Percentiles rank a stretch among this genome's conserved stretches.
Conservation (phyloP, 768 basidiomycete species). For the Termitomyces sp. region DNA sequence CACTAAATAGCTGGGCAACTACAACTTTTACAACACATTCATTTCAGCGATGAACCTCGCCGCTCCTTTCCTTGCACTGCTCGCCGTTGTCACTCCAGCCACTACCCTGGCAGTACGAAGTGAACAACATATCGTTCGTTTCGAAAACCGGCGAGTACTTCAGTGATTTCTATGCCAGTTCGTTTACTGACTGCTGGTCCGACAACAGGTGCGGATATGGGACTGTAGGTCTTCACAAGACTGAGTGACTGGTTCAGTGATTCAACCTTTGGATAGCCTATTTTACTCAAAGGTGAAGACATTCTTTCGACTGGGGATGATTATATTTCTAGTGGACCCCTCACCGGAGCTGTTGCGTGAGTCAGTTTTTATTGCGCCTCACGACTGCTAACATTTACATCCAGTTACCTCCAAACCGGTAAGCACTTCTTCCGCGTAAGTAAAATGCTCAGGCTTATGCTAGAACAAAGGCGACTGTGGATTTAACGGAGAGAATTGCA, state of each 20-base stretch:
- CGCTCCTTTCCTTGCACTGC: constrained; percentile 14
- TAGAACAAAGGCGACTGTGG: constrained; percentile 25
- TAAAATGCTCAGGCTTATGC: background rate
- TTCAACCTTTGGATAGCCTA: constrained; percentile 16
- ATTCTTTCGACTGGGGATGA: constrained; percentile 26
- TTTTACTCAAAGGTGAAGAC: constrained; percentile 23
- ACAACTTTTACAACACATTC: background rate
- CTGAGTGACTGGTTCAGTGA: background rate
- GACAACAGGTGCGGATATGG: constrained; percentile 25
- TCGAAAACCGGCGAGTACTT: constrained; percentile 24
- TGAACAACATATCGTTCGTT: constrained; percentile 31
- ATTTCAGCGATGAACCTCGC: constrained; percentile 5
- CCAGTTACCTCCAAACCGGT: constrained; percentile 27
- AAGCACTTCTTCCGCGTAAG: background rate
- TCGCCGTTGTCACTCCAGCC: constrained; percentile 14
- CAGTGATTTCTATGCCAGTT: background rate
- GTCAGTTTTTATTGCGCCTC: background rate
- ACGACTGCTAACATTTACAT: background rate
- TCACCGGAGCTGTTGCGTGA: constrained; percentile 32
- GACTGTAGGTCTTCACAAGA: constrained; percentile 20
- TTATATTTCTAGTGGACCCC: constrained; percentile 22
- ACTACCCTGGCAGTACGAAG: constrained; percentile 17
- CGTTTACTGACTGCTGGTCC: too few species aligned
- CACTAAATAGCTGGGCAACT: background rate
- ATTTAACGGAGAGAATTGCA: constrained; percentile 35